Evolutionary conservation across 2,329 filamentous ascomycete genomes (phyloP).

Genomic region (Ophiocordyceps sinensis): DNA sequence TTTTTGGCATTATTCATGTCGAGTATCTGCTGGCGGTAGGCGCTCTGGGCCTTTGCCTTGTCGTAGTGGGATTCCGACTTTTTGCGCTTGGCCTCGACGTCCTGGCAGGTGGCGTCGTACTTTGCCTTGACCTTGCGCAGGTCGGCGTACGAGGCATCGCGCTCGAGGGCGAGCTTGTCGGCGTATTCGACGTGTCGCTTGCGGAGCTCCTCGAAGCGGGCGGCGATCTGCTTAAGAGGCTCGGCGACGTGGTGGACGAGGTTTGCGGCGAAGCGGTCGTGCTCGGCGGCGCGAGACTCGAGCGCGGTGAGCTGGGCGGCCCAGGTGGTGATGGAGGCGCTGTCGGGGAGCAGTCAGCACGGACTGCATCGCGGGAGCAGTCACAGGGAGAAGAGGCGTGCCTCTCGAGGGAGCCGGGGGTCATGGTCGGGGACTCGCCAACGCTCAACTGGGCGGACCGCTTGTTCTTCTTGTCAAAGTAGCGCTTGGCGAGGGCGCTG

Average conservation of each 20-base stretch:
- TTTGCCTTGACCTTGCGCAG: constrained; percentile 83
- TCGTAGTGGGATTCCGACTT: constrained; percentile 93
- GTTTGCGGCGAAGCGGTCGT: constrained; percentile 71
- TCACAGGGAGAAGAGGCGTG: constrained; percentile 15
- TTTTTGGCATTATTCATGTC: constrained; percentile 99
- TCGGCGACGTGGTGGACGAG: constrained; percentile 72
- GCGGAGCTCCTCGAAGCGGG: constrained; percentile 77
- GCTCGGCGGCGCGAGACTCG: constrained; percentile 75
- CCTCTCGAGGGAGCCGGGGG: constrained; percentile 89
- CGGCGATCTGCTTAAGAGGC: constrained; percentile 60
- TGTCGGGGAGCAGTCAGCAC: constrained; percentile 14
- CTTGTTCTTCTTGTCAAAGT: constrained; percentile 91
- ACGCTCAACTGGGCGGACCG: constrained; percentile 82
- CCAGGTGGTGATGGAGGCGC: constrained; percentile 94
- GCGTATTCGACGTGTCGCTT: constrained; percentile 86
- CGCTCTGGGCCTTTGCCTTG: constrained; percentile 78
- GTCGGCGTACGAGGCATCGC: constrained; percentile 70
- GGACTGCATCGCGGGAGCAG: not conserved
- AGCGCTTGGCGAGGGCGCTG: constrained; percentile 79
- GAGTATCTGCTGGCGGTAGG: constrained; percentile 79
- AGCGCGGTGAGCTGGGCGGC: constrained; percentile 82
- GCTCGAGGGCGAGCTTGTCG: constrained; percentile 75
- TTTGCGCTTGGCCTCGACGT: constrained; percentile 87
- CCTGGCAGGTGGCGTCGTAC: constrained; percentile 86
- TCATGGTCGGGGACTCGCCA: constrained; percentile 83